Evolutionary conservation across 2,329 filamentous ascomycete genomes (phyloP), one percentile per base, ranked within the genome.

Genomic region (Zasmidium citrigriseum): DNA sequence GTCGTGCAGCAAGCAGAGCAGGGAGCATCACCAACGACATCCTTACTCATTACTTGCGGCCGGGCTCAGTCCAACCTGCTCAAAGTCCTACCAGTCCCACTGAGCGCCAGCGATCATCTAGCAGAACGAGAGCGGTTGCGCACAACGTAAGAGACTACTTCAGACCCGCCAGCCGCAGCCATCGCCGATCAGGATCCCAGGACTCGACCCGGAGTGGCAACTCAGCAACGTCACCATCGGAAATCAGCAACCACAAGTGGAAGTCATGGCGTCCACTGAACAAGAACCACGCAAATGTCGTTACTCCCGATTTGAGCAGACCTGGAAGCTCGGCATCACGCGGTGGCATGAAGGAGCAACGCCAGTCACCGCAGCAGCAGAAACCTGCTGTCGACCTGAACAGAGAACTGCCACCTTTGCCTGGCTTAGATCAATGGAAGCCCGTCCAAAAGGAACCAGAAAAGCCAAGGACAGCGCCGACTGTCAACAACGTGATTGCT

Each of bases 401-500:
- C 64, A 68, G 78, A 55, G 77, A 80, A 58, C 66, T 81, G 22
- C 79, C 79, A 29, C 78, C 78, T 3, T 61, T 81, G 11, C 79
- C 79, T 5, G 75, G 77, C 49, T 68, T 81, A 4, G 77, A 80
- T 56, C 73, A 69, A 29, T 75, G 72, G 71, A 70, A 72, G 44
- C 59, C 55, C 10, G 63, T 67, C 9, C 64, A 67, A 45, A 49
- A 58, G 25, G 56, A 64, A 38, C 52, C 61, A 9, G 46, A 49
- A 44, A 22, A 20, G 16, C 38, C 38, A 29, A 27, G 45, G 24
- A 14, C 49, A 21, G 48, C 49, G 4, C 34, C 55, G 18, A 24
- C 47, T 3, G 34, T 41, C 34, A 41, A 41, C 34, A 22, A 23
- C 25, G 27, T 44, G 7, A 41, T 25, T 10, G 49, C 49, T 45